Base-by-base conservation (phyloP, 805 yeast species). In the Yamadazyma ubonensis region DNA sequence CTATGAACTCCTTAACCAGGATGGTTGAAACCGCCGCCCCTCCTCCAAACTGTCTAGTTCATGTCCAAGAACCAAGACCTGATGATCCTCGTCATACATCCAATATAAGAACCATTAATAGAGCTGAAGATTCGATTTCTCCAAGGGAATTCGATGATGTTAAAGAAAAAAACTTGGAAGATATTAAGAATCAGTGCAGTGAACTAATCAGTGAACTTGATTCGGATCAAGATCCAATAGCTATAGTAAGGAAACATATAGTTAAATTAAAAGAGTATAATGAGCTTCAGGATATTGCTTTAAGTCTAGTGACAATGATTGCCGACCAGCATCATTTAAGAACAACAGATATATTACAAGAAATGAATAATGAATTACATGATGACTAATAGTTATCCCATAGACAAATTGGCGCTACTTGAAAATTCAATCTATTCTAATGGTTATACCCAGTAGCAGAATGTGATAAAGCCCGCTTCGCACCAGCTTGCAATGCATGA, bases 251-350 rank as follows among this genome's bases (percentile, higher is more conserved):
- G 29, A 51, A 55, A 19, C 87, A 83, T 47, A 78, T 83, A 17
- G 52, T 56, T 19, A 66, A 68, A 37, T 57, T 83, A 28, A 77
- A 78, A 45, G 59, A 65, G 39, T 83, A 82, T 57, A 79, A 83
- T 50, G 86, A 81, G 44, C 58, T 83, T 17, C 73, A 76, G 50
- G 89, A 83, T 52, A 67, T 71, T 2, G 85, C 86, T 0, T 51
- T 80, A 38, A 70, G 74, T 5, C 54, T 83, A 44, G 72, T 79
- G 8, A 73, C 75, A 29, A 56, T 79, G 65, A 78, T 83, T 22
- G 83, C 86, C 0, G 79, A 76, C 37, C 83, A 79, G 43, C 66
- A 78, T 43, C 61, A 69, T 18, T 59, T 74, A 19, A 63, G 71
- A 32, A 53, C 76, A 4, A 57, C 61, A 9, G 78, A 72, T 26